phyloP scores from a whole-genome alignment of 2,329 filamentous ascomycete genomes.

The Passalora sequoiae region DNA sequence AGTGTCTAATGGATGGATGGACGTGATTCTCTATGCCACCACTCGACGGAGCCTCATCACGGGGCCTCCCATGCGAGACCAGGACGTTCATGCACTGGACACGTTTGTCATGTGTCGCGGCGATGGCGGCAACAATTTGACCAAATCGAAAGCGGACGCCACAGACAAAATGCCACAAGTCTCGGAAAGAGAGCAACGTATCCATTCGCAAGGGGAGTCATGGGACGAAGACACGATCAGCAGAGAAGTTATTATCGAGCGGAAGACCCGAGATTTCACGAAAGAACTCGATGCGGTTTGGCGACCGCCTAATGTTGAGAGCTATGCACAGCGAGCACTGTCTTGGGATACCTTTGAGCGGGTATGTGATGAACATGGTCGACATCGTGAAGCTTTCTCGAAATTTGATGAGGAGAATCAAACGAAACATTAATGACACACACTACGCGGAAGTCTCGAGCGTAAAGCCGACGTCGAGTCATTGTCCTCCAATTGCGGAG shows the following conservation, averaged over 20 bases:
- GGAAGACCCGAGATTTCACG: constrained; percentile 2
- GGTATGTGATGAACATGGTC: constrained; percentile 3
- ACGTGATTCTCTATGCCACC: constrained; percentile 53
- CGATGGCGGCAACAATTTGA: background rate
- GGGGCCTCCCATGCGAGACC: constrained; percentile 8
- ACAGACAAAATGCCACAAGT: background rate
- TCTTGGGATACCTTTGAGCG: background rate
- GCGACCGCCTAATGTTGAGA: background rate
- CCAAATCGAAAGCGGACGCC: background rate
- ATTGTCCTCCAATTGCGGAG: too few relatives aligned
- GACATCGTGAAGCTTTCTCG: background rate
- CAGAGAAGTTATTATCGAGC: constrained; percentile 2
- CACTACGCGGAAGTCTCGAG: background rate
- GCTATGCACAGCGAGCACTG: background rate
- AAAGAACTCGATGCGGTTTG: constrained; percentile 1
- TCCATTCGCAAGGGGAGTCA: background rate
- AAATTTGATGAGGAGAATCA: background rate
- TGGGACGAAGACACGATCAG: background rate
- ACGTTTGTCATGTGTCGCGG: constrained; percentile 11
- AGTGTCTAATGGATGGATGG: constrained; percentile 53
- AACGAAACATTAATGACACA: background rate
- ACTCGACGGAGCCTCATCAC: constrained; percentile 38
- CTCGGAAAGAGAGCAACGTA: background rate
- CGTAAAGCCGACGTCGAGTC: background rate
- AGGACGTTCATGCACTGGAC: constrained; percentile 14